Base-by-base conservation (phyloP, 1,284 basidiomycete species). In the Sanghuangporus sanghuang region DNA sequence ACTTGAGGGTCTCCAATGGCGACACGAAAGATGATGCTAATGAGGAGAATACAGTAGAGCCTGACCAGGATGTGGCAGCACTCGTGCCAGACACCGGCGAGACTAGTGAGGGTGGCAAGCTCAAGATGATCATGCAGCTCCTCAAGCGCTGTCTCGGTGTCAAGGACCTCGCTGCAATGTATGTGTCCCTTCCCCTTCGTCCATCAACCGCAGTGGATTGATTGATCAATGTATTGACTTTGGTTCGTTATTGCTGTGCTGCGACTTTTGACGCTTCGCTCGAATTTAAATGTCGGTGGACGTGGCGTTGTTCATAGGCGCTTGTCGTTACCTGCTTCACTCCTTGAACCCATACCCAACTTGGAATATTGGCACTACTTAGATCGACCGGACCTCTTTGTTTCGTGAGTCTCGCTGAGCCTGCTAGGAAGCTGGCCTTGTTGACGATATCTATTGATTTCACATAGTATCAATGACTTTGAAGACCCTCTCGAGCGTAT, bases 341-440 rank as follows among this genome's bases (percentile, higher is more conserved):
- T 96, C 57, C 82, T 96, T 46, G 94, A 96, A 72, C 95, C 95
- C 4, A 85, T 95, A 70, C 94, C 94, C 3, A 97, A 96, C 75
- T 83, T 98, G 61, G 95, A 97, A 76, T 96, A 95, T 76, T 96
- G 92, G 92, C 92, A 95, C 68, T 98, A 96, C 71, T 83, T 95
- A 56, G 95, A 98, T 75, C 83, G 96, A 67, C 94, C 95, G 9
- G 96, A 98, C 75, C 80, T 95, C 53, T 95, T 97, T 73, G 89
- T 90, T 70, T 87, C 92, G 93, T 95, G 72, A 78, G 86, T 79
- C 2, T 35, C 27, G 27, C 27, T 32, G 46, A 16, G 52, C 23
- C 40, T n/a, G 42, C 27, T 9, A 12, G 16, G 42, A 49, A 57
- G 62, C 63, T 39, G 9, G 23, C 27, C 40, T n/a, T 11, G 38